Conservation (phyloP, 345 rosid species). For the Hevea brasiliensis region DNA sequence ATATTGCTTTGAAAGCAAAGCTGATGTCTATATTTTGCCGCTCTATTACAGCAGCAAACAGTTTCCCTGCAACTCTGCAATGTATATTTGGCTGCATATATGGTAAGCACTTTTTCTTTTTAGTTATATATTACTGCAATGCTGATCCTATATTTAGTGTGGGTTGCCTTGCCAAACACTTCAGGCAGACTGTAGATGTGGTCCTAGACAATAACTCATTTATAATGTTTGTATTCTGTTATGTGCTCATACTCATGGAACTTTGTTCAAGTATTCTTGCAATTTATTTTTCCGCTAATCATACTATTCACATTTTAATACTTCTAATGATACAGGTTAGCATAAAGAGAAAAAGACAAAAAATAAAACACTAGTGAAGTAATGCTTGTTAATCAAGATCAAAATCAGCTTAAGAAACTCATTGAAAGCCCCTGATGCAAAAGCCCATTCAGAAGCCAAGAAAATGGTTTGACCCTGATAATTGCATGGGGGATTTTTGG, state of each 20-base stretch:
- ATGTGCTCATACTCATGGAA: too few relatives aligned
- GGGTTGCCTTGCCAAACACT: background rate
- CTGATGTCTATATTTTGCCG: constrained; percentile 77
- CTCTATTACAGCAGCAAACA: constrained; percentile 83
- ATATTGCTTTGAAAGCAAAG: constrained; percentile 62
- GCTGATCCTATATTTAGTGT: background rate
- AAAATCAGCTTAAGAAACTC: background rate
- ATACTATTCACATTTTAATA: background rate
- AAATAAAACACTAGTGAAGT: background rate
- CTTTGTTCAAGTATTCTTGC: too few relatives aligned
- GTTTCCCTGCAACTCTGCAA: constrained; percentile 90
- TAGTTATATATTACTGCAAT: background rate
- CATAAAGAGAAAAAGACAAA: background rate
- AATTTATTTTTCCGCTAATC: background rate
- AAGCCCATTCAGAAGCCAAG: background rate
- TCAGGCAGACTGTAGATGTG: background rate
- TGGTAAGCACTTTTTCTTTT: constrained; percentile 45
- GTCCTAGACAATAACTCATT: background rate
- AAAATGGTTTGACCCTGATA: background rate
- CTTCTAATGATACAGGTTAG: background rate
- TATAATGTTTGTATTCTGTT: background rate
- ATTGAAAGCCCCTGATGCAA: background rate
- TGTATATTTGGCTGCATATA: constrained; percentile 94
- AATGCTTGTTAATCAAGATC: background rate
- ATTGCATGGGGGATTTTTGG: background rate